Percentiles rank a stretch among this genome's conserved stretches.
Evolutionary conservation across 192 early-diverging fungal species (phyloP).

Genomic region (Backusella macrospora): DNA sequence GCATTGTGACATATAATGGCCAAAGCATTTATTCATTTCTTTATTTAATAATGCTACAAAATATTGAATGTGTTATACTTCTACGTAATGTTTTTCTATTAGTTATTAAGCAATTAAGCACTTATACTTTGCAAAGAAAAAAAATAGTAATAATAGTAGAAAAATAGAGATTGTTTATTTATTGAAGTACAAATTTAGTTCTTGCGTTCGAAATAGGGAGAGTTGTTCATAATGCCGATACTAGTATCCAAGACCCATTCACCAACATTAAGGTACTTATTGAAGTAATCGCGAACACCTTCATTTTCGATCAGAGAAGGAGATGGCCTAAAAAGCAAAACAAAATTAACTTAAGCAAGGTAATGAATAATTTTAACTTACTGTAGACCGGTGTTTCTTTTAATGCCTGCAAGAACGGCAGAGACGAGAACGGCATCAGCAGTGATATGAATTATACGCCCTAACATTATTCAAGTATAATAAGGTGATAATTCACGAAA

Average conservation of each 20-base stretch:
- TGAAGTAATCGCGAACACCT: slow-evolving; percentile 53
- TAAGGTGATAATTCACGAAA: neutral
- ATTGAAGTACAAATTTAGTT: slow-evolving; percentile 17
- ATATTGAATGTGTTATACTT: too few species aligned
- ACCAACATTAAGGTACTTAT: slow-evolving; percentile 57
- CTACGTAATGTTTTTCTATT: too few species aligned
- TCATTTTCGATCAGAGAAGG: slow-evolving; percentile 60
- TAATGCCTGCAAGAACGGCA: slow-evolving; percentile 63
- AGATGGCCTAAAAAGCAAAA: slow-evolving; percentile 38
- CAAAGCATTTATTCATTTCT: too few species aligned
- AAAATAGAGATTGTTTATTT: neutral
- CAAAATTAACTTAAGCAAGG: neutral
- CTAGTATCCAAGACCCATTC: slow-evolving; percentile 63
- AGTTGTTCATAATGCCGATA: slow-evolving; percentile 50
- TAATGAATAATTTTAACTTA: slow-evolving; percentile 20
- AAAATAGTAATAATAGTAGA: neutral
- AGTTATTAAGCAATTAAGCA: too few species aligned
- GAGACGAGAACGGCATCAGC: slow-evolving; percentile 64
- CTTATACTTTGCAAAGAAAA: neutral
- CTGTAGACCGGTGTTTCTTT: slow-evolving; percentile 55
- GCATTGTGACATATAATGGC: too few species aligned
- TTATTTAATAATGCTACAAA: too few species aligned
- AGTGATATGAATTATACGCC: slow-evolving; percentile 56
- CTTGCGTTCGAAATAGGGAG: slow-evolving; percentile 59
- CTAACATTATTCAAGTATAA: slow-evolving; percentile 39